Conservation (phyloP, 108 stramenopile species). For the Pseudonitzschia delicatissima region DNA sequence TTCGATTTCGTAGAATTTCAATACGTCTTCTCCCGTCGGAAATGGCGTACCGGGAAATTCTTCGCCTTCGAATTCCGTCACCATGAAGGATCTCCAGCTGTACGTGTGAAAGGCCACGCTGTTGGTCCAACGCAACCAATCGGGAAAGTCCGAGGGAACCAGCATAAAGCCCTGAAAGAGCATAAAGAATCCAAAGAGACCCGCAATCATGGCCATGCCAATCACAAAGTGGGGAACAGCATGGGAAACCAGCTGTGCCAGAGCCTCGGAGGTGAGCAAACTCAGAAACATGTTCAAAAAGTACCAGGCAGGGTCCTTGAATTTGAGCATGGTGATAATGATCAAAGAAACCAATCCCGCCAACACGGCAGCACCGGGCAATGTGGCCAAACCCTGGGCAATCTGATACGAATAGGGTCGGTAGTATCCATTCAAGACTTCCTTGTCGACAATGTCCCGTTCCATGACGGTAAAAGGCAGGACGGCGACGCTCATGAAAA, state of each 20-base stretch:
- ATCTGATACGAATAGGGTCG: slow-evolving; percentile 48
- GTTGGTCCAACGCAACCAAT: slow-evolving; percentile 53
- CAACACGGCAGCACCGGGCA: slow-evolving; percentile 46
- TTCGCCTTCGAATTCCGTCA: slow-evolving; percentile 43
- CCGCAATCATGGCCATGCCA: slow-evolving; percentile 54
- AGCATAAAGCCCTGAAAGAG: slow-evolving; percentile 60
- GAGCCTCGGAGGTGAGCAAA: slow-evolving; percentile 48
- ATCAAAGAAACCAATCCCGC: slow-evolving; percentile 46
- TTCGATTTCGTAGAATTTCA: too few species aligned
- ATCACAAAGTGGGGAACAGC: slow-evolving; percentile 60
- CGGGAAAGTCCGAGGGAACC: slow-evolving; percentile 53
- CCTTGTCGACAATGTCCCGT: slow-evolving; percentile 57
- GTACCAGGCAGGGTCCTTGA: slow-evolving; percentile 44
- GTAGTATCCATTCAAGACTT: slow-evolving; percentile 59
- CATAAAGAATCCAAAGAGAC: slow-evolving; percentile 61
- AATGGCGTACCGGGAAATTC: too few species aligned
- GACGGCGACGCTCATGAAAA: slow-evolving; percentile 63
- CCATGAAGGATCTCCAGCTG: slow-evolving; percentile 58
- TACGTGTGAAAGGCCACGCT: slow-evolving; percentile 59
- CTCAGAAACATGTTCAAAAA: slow-evolving; percentile 53
- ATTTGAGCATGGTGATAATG: slow-evolving; percentile 40
- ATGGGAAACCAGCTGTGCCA: slow-evolving; percentile 55
- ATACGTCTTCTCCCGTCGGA: too few species aligned
- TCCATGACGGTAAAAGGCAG: slow-evolving; percentile 65
- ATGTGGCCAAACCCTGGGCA: slow-evolving; percentile 35